Evolutionary conservation across 352 stramenopile genomes (phyloP).

Genomic region (Globisporangium canariense): DNA sequence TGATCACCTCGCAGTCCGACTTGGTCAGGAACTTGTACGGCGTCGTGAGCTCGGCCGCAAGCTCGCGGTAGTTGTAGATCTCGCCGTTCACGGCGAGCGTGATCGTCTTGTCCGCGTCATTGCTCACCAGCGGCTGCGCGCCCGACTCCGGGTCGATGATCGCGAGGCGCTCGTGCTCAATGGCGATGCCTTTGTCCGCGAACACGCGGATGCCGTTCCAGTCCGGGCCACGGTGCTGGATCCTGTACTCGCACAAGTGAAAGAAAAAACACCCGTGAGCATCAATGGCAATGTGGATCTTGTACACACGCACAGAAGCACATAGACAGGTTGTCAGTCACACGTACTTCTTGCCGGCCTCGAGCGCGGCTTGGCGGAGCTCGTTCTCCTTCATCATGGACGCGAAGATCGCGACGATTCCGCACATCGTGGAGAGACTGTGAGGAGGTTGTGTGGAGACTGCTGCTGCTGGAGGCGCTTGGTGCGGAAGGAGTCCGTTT

Average conservation of each 20-base stretch:
- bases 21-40: constrained; percentile 95
- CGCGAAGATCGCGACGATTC: constrained; percentile 98
- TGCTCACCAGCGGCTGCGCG: constrained; percentile 88
- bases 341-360: constrained; percentile 87
- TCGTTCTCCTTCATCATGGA: constrained; percentile 92
- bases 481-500: constrained; percentile 8
- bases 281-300: not conserved
- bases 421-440: constrained; percentile 85
- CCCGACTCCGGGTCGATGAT: constrained; percentile 99
- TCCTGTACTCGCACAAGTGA: constrained; percentile 26
- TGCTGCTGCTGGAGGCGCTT: not conserved
- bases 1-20: constrained; percentile 98
- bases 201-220: constrained; percentile 92
- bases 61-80: constrained; percentile 99
- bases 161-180: constrained; percentile 97
- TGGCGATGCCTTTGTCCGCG: constrained; percentile 68
- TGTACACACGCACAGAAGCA: not conserved
- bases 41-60: constrained; percentile 81
- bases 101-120: constrained; percentile 80
- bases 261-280: not conserved
- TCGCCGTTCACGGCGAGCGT: constrained; percentile 98
- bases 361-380: constrained; percentile 93
- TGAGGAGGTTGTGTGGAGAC: not conserved
- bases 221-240: constrained; percentile 96
- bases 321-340: not conserved